Evolutionary conservation across 2,329 filamentous ascomycete species (phyloP), one percentile per base, ranked within the genome.

Genomic region (Dendrostoma leiphaemia): DNA sequence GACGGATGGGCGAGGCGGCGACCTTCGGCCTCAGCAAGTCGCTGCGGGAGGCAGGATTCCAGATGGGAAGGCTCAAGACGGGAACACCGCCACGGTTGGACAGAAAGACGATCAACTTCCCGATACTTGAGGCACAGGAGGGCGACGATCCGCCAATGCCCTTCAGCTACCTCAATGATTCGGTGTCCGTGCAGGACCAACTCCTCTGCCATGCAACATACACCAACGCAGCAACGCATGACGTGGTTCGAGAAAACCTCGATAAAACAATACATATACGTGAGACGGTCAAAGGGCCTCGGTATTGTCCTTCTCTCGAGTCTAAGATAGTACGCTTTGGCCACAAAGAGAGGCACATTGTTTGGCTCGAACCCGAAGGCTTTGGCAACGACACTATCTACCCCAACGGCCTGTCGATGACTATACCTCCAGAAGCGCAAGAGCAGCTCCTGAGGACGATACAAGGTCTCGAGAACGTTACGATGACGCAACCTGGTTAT

Each of bases 321-420:
- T 91, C 91, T 15, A 99, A 99, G 70, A 81, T 99, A 47, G 87
- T 97, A 41, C 85, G 90, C 8, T 99, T 99, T 67, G 78, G 84
- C 4, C 81, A 94, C 59, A 94, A 91, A 67, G 75, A 85, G 19
- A 80, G 79, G 6, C 94, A 99, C 64, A 90, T 96, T 60, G 88
- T 99, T 51, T 99, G 94, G 94, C 83, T 99, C 13, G 94, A 99
- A 69, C 94, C 93, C 0, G 94, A 99, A 76, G 94, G 94, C 2
- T 95, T 97, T 64, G 83, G 92, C 59, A 95, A 84, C 66, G 84
- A 95, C 61, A 80, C 96, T 41, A 86, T 99, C 53, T 99, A 99
- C 66, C 94, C 94, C 0, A 99, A 99, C 65, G 94, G 94, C 1
- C 86, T 99, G 35, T 96, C 91, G 26, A 97, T 97, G 91, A 99